Base-by-base conservation (phyloP, 495 filamentous ascomycete genomes). In the Penicillium dipodomyicola region DNA sequence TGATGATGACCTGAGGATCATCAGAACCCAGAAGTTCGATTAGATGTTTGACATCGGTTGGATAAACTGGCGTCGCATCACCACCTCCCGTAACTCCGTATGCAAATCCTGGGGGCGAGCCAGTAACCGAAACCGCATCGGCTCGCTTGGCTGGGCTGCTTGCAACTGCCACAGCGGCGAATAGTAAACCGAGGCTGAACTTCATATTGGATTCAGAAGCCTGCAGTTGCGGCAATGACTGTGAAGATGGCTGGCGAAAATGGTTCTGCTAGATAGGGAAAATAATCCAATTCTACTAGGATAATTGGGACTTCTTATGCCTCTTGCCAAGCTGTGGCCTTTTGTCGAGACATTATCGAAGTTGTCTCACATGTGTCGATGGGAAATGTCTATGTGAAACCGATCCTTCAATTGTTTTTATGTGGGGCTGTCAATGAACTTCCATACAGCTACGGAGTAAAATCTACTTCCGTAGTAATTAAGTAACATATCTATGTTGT, bases 1-100 rank as follows among this genome's bases (percentile, higher is more conserved):
- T 51, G 23, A 79, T 61, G 46, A 79, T 76, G 12, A 76, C 73
- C 41, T 71, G 71, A n/a, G 75, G 39, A 8, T 60, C 56, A 29
- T 64, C 62, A 53, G 73, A 70, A 15, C 68, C 68, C 8, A 63
- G 52, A 45, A 47, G 56, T 23, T 43, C 17, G 8, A 19, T 43
- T 19, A 43, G 40, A 19, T 43, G 17, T 8, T 43, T 22, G 20
- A 43, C 20, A 22, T 43, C 40, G 20, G 17, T 43, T 17, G 40
- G 40, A 43, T 43, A 22, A 11, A 19, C 17, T 10, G 40, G 17
- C 1, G n/a, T 12, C n/a, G 40, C 20, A 3, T 22, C 11, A 10
- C 40, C 40, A 19, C 40, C 40, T 10, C 40, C 40, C 20, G 40
- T 43, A 2, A 43, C 40, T 19, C 40, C 40, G 5, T 19, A 19